A percentile compares a stretch with the other conserved stretches of the same genome.
These are phyloP conservation scores for Telopea speciosissima DNA, from an alignment of 177 flowering plant species.

Conservation along the genomic window DNA sequence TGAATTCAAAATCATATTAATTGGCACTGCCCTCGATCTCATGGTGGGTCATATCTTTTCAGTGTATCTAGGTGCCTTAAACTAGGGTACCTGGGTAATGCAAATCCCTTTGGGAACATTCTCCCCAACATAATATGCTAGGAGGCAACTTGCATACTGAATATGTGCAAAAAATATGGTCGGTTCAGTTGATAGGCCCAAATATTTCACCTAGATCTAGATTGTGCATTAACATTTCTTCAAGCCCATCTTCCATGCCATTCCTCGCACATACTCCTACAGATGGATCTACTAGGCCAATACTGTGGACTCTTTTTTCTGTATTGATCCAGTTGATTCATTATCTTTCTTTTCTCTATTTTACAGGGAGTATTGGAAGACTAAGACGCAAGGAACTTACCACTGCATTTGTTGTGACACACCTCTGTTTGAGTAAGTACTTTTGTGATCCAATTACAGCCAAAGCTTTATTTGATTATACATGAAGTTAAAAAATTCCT, in stretches of 20 bases:
- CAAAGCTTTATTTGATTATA: no score
- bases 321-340: neutral
- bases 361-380: constrained; percentile 79
- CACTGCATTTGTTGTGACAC: constrained; percentile 87
- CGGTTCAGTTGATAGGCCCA: no score
- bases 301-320: no score
- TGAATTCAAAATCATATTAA: neutral
- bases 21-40: neutral
- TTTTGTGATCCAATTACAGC: neutral
- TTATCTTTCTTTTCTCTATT: constrained; percentile 1
- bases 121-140: neutral
- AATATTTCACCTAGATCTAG: no score
- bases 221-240: no score
- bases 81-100: neutral
- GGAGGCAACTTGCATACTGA: no score
- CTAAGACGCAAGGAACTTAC: constrained; percentile 76
- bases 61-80: neutral
- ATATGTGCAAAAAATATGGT: no score
- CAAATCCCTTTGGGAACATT: neutral
- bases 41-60: neutral
- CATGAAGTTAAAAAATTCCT: no score
- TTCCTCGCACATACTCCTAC: neutral
- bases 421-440: constrained; percentile 74
- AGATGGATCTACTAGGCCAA: neutral
- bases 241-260: neutral